phyloP scores from a whole-genome alignment of 2,329 filamentous ascomycete species.

The Diplodia intermedia region DNA sequence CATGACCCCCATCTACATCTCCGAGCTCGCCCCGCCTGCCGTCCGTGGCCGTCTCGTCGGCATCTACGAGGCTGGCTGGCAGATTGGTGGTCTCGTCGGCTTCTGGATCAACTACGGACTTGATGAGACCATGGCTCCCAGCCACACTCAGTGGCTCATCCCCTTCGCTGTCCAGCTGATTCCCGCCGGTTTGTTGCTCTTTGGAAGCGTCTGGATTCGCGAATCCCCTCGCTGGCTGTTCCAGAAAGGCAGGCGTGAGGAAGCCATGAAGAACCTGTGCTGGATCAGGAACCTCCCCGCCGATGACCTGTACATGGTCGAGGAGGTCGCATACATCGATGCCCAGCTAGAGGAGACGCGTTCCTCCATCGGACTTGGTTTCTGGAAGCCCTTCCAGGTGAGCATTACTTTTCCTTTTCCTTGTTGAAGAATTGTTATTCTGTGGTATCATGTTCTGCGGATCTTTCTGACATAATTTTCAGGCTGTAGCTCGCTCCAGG shows the following conservation, averaged over 20 bases:
- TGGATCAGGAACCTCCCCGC: constrained; percentile 68
- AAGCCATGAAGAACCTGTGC: constrained; percentile 59
- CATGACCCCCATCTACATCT: constrained; percentile 66
- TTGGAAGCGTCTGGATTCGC: constrained; percentile 63
- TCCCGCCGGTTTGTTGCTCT: constrained; percentile 47
- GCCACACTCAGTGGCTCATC: constrained; percentile 58
- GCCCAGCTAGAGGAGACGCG: constrained; percentile 71
- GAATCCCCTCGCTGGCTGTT: constrained; percentile 71
- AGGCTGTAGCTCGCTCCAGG: constrained; percentile 38
- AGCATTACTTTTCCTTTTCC: constrained; percentile 49
- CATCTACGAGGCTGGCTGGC: constrained; percentile 64
- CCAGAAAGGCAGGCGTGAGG: constrained; percentile 65
- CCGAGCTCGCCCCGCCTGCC: constrained; percentile 64
- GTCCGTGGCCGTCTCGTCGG: constrained; percentile 66
- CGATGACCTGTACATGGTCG: constrained; percentile 71
- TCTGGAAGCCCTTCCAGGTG: constrained; percentile 64
- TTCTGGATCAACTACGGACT: constrained; percentile 58
- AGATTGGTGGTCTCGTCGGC: constrained; percentile 58
- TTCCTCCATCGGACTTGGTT: constrained; percentile 69
- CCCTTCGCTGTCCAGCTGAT: constrained; percentile 67
- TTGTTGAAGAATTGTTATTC: constrained; percentile 41
- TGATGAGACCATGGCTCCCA: constrained; percentile 51
- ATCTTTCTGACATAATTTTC: not conserved
- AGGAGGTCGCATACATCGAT: constrained; percentile 76
- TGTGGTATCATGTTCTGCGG: no score